Base-by-base conservation (phyloP, 768 basidiomycete species). In the Suillus paluster region DNA sequence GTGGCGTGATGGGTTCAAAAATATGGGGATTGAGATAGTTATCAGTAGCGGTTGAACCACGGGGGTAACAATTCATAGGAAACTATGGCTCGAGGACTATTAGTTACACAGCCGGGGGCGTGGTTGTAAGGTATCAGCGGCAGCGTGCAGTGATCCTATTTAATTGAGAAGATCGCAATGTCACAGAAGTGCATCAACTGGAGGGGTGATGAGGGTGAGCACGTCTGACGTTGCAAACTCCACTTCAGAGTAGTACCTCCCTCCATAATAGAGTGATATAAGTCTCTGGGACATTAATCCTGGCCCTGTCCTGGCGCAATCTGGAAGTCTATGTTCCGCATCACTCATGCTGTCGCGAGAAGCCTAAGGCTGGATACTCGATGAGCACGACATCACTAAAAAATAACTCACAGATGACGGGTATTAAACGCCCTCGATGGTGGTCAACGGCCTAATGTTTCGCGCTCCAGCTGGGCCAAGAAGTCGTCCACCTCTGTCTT, bases 381-480 rank as follows among this genome's bases (percentile, higher is more conserved):
- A 19, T 55, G 15, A 55, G 25, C n/a, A n/a, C n/a, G n/a, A n/a
- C n/a, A n/a, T n/a, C n/a, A n/a, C n/a, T n/a, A n/a, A n/a, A n/a
- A n/a, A n/a, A n/a, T n/a, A n/a, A n/a, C n/a, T n/a, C n/a, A n/a
- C n/a, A n/a, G n/a, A n/a, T n/a, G n/a, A n/a, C n/a, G n/a, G n/a
- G n/a, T n/a, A n/a, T n/a, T n/a, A n/a, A n/a, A n/a, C 38, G 50
- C 25, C 50, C 9, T 50, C 33, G n/a, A 23, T 33, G 7, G 39
- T 8, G 15, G 30, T 34, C 23, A 61, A 65, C 70, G 75, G 59
- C 70, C 66, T 41, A 84, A 70, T 45, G 91, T 84, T 48, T 91
- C 89, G 48, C 79, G 76, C 72, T 90, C 88, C 14, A 92, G 77
- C 60, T 83, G 80, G 14, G 89, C 85, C 57, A 92, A 70, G 67